Conservation (phyloP, 805 yeast species). For the Candida nonsorbophila region DNA sequence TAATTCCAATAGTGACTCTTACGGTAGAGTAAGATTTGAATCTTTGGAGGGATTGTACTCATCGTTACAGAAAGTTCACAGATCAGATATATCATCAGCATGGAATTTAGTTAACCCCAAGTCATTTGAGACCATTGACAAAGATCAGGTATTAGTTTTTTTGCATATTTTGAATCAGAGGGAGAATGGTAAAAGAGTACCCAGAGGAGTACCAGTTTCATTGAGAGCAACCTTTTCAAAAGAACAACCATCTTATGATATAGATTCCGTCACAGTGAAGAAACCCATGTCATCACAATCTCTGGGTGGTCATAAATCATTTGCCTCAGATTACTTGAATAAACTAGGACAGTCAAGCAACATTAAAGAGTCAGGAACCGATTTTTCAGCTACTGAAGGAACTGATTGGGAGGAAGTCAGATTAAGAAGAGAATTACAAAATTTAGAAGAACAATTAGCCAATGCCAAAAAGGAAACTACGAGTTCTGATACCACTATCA, state of each 20-base stretch:
- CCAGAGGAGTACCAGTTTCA: constrained; percentile 91
- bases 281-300: constrained; percentile 13
- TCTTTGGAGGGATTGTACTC: constrained; percentile 64
- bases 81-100: constrained; percentile 79
- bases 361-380: constrained; percentile 48
- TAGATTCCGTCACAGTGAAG: constrained; percentile 31
- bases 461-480: constrained; percentile 35
- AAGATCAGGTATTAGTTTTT: constrained; percentile 85
- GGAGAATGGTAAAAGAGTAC: constrained; percentile 77
- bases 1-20: constrained; percentile 65
- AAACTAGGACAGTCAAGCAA: constrained; percentile 50
- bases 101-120: constrained; percentile 96
- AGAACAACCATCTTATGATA: constrained; percentile 69
- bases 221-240: constrained; percentile 88
- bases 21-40: constrained; percentile 75
- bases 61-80: constrained; percentile 68
- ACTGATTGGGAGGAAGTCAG: constrained; percentile 93
- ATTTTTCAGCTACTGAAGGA: constrained; percentile 66
- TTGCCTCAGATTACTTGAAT: constrained; percentile 51
- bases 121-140: constrained; percentile 80
- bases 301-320: constrained; percentile 20
- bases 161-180: constrained; percentile 89
- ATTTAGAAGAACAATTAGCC: constrained; percentile 61
- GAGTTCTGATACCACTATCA: constrained; percentile 13
- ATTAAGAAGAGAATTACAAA: constrained; percentile 70